Conservation (phyloP, 2,329 filamentous ascomycete species). For the Paracamarosporium sp. region DNA sequence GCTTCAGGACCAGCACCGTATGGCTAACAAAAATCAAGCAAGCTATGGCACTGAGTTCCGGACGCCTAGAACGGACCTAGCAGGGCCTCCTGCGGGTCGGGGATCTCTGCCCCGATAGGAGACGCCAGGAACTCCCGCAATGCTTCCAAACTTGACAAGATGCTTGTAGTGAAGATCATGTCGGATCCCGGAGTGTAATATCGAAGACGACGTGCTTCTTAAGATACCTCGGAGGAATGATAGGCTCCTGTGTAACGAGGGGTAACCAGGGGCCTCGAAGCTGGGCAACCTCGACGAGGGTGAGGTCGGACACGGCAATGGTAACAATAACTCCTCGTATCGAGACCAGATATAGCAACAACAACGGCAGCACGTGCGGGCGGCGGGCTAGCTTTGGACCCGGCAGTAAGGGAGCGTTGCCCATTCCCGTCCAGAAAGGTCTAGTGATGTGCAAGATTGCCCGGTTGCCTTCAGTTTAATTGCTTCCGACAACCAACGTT, state of each 20-base stretch:
- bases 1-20: constrained; percentile 33
- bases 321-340: constrained; percentile 27
- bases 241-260: constrained; percentile 34
- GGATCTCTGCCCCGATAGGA: constrained; percentile 29
- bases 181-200: constrained; percentile 34
- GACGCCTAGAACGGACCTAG: no score
- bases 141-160: no score
- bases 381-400: constrained; percentile 14
- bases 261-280: constrained; percentile 26
- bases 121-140: constrained; percentile 36
- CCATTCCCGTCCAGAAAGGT: constrained; percentile 14
- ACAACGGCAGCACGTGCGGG: constrained; percentile 27
- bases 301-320: constrained; percentile 33
- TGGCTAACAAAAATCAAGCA: no score
- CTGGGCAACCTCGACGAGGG: constrained; percentile 38
- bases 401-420: constrained; percentile 21
- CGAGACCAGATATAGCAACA: constrained; percentile 31
- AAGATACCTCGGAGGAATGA: constrained; percentile 33
- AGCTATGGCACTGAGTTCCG: constrained; percentile 27
- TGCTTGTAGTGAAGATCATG: constrained; percentile 39
- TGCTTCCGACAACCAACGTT: constrained; percentile 13
- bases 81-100: constrained; percentile 39
- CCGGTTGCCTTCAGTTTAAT: constrained; percentile 14
- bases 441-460: constrained; percentile 10
- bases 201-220: constrained; percentile 38